phyloP scores from a whole-genome alignment of 371 early-diverging fungal species.

The Circinella minor region DNA sequence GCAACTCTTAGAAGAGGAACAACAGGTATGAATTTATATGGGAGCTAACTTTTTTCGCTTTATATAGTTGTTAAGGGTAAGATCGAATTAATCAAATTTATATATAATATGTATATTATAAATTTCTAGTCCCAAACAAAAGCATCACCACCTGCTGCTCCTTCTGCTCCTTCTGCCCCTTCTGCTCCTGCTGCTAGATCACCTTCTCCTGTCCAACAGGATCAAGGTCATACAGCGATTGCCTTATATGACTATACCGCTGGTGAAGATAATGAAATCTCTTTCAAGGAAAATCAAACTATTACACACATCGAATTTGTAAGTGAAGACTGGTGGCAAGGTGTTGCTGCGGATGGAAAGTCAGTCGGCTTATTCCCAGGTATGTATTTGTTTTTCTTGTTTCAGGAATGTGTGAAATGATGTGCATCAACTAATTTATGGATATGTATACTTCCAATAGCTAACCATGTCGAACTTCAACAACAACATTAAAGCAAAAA shows the following conservation, averaged over 20 bases:
- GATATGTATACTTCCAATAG: neutral
- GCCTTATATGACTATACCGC: conserved; percentile 89
- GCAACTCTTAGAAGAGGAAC: conserved; percentile 59
- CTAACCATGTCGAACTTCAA: conserved; percentile 29
- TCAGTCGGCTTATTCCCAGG: conserved; percentile 80
- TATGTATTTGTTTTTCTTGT: conserved; percentile 30
- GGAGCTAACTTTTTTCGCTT: too few species aligned
- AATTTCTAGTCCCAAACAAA: neutral
- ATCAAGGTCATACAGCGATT: conserved; percentile 54
- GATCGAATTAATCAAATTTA: too few species aligned
- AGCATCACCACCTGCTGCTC: conserved; percentile 20
- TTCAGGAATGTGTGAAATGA: neutral
- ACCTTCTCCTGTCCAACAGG: conserved; percentile 18
- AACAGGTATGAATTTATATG: conserved; percentile 16
- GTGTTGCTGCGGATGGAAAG: conserved; percentile 58
- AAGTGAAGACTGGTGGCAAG: conserved; percentile 95
- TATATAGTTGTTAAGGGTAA: too few species aligned
- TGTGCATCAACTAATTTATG: neutral
- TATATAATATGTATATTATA: too few species aligned
- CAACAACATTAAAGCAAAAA: neutral
- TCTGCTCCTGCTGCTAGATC: conserved; percentile 22
- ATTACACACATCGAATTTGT: conserved; percentile 83
- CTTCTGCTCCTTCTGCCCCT: conserved; percentile 18
- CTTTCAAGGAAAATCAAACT: conserved; percentile 76
- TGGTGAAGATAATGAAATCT: conserved; percentile 87